Conservation (phyloP, 2,329 filamentous ascomycete genomes). For the Periconia macrospinosa region DNA sequence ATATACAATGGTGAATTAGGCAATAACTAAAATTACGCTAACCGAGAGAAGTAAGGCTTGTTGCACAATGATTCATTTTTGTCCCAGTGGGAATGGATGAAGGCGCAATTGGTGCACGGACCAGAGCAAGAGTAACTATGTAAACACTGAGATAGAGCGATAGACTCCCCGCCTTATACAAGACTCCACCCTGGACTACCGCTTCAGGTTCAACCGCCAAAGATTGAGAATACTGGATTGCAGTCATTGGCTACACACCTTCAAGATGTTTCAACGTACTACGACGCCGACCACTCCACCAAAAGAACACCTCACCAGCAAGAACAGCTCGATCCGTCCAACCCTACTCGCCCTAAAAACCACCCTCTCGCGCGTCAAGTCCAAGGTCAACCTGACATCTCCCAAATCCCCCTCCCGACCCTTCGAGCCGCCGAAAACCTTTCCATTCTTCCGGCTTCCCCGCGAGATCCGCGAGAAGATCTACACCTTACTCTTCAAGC, state of each 20-base stretch:
- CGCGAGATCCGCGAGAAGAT: not conserved
- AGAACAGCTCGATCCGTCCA: not conserved
- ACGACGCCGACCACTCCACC: not conserved
- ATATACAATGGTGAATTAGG: too few relatives aligned
- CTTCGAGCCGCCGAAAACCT: not conserved
- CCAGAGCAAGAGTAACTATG: too few relatives aligned
- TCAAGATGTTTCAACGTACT: not conserved
- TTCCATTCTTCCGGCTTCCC: conserved; percentile 1
- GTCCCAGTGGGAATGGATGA: too few relatives aligned
- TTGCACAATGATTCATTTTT: too few relatives aligned
- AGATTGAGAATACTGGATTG: too few relatives aligned
- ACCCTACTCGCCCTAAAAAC: not conserved
- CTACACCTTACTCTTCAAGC: not conserved
- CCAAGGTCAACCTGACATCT: not conserved
- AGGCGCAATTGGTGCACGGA: too few relatives aligned
- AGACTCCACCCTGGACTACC: too few relatives aligned
- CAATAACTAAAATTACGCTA: too few relatives aligned
- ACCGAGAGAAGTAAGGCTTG: too few relatives aligned
- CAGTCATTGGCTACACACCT: not conserved
- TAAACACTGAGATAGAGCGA: too few relatives aligned
- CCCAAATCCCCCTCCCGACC: not conserved
- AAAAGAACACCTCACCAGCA: not conserved
- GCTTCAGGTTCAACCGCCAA: too few relatives aligned
- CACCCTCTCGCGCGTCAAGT: not conserved
- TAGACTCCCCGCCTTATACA: too few relatives aligned